phyloP scores from a whole-genome alignment of 371 early-diverging fungal genomes.

The Actinomucor elegans region DNA sequence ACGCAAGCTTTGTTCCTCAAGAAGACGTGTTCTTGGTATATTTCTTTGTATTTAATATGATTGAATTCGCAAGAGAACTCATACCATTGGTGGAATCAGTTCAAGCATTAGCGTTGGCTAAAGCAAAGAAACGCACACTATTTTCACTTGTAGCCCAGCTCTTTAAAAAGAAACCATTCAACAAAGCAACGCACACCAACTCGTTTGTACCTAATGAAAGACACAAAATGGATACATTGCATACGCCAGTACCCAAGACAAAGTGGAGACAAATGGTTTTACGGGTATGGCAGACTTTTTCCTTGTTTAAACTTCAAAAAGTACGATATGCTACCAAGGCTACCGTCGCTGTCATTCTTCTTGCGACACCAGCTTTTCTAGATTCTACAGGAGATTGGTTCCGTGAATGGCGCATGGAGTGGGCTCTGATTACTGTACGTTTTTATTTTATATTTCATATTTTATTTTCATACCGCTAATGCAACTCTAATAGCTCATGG shows the following conservation, averaged over 20 bases:
- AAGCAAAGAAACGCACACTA: conserved; percentile 10
- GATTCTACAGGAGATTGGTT: conserved; percentile 57
- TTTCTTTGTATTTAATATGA: conserved; percentile 77
- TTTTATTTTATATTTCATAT: not conserved
- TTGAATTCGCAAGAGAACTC: conserved; percentile 71
- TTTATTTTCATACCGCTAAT: not conserved
- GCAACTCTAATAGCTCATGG: conserved; percentile 38
- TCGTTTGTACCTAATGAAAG: conserved; percentile 45
- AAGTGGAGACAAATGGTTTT: conserved; percentile 45
- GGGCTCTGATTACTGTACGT: conserved; percentile 72
- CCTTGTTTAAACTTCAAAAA: conserved; percentile 64
- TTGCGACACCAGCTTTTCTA: conserved; percentile 71
- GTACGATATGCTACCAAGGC: conserved; percentile 76
- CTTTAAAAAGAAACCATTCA: not conserved
- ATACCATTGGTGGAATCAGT: conserved; percentile 57
- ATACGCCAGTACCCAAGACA: conserved; percentile 65
- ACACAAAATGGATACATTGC: conserved; percentile 59
- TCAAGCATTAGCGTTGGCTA: conserved; percentile 20
- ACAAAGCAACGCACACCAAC: not conserved
- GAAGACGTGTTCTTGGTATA: conserved; percentile 76
- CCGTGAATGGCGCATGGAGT: conserved; percentile 70
- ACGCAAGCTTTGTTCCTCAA: conserved; percentile 29
- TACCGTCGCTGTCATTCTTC: conserved; percentile 55
- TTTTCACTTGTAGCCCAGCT: conserved; percentile 6
- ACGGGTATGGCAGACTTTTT: conserved; percentile 60